Base-by-base conservation (phyloP, 768 basidiomycete genomes). In the Termitomyces eurrhizus region DNA sequence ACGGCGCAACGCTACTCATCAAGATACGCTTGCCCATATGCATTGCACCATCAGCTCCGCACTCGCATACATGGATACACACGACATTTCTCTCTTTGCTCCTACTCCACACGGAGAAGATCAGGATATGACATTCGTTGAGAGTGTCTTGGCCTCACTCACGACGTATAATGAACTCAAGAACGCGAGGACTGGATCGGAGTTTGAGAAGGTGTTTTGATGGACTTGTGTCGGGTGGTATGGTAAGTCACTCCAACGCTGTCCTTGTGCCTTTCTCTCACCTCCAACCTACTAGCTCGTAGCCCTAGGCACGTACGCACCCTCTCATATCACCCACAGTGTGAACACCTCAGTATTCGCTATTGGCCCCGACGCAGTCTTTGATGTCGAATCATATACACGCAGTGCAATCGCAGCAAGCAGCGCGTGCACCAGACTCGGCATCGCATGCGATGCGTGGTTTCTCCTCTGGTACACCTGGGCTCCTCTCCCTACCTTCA, bases 171-270 rank as follows among this genome's bases (percentile, higher is more conserved):
- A 73, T 3, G 84, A 86, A 58, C 72, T 90, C 39, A 76, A 78
- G 44, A 73, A 75, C 24, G 85, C 83, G 4, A 57, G 62, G 4
- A 57, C 64, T 13, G 80, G 84, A 55, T 78, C 78, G 1, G 76
- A 85, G 9, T 86, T 77, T 55, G 84, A 88, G 51, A 70, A 14
- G 67, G 87, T 2, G 75, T 84, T 52, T 61, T 60, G 2, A 82
- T 90, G 88, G 89, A 81, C 80, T 5, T 85, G 81, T 49, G 74
- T 83, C 16, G 87, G 85, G n/a, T n/a, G 85, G 80, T 41, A 74
- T 85, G 67, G 83, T 88, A 61, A 64, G 83, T 75, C 32, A 6
- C 26, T 52, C 51, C 12, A 45, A 14, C 37, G 2, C 6, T 14
- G 2, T 39, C 37, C 37, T 14, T 12, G 13, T 39, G 11, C 37